phyloP scores from a whole-genome alignment of 129 eudicot genomes.

The Smallanthus sonchifolius region DNA sequence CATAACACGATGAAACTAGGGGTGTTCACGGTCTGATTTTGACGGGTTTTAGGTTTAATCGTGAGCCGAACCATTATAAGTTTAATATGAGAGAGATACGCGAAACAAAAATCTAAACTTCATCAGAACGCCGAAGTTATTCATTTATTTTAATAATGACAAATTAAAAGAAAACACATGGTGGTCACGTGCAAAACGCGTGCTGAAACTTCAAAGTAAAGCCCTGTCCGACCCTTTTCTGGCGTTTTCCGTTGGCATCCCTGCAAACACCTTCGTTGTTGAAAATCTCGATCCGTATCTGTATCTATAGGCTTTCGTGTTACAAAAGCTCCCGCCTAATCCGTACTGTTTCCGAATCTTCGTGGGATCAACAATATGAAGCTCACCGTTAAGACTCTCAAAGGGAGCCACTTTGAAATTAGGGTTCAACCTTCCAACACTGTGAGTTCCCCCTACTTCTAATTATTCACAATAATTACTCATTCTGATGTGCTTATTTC shows the following conservation, averaged over 20 bases:
- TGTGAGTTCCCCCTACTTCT: slow-evolving; percentile 40
- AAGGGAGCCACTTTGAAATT: slow-evolving; percentile 96
- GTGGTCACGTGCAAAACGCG: slow-evolving; percentile 22
- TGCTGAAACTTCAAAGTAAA: slow-evolving; percentile 6
- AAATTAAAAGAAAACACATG: background rate
- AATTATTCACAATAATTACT: background rate
- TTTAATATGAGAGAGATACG: no score
- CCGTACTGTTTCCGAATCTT: background rate
- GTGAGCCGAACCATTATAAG: no score
- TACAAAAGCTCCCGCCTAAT: background rate
- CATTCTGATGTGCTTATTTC: slow-evolving; percentile 3
- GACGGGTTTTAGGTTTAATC: no score
- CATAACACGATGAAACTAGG: no score
- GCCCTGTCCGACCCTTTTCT: slow-evolving; percentile 11
- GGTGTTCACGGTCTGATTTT: no score
- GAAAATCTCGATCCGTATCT: slow-evolving; percentile 22
- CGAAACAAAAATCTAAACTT: no score
- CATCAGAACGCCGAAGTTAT: no score
- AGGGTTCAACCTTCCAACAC: slow-evolving; percentile 86
- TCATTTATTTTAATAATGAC: no score
- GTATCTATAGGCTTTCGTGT: slow-evolving; percentile 27
- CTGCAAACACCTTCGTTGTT: slow-evolving; percentile 11
- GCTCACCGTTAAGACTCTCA: slow-evolving; percentile 95
- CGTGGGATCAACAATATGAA: slow-evolving; percentile 50
- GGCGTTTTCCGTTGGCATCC: slow-evolving; percentile 7